Base-by-base conservation (phyloP, 768 basidiomycete genomes). In the Hydnum rufescens region DNA sequence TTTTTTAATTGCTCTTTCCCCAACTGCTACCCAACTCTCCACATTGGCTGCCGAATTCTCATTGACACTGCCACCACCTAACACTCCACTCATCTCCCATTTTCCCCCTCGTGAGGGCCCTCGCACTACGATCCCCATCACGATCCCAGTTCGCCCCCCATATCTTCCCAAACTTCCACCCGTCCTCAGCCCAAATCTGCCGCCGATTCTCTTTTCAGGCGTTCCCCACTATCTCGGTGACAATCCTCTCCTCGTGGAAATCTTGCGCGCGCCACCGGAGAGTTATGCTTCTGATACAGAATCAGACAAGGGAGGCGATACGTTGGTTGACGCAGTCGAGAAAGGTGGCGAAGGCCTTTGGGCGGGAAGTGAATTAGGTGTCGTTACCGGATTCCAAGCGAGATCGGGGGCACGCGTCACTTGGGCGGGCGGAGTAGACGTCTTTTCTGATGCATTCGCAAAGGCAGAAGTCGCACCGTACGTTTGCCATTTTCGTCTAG, bases 361-460 rank as follows among this genome's bases (percentile, higher is more conserved):
- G 77, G 84, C 84, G 0, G 93, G 93, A 4, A 76, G 75, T 55
- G 70, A 73, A 39, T 71, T 90, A 32, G 71, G 76, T 42, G 67
- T 95, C 26, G 87, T 90, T 26, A 81, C 82, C 4, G 92, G 87
- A 4, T 85, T 97, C 72, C 95, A 99, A 64, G 76, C 88, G 2
- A 66, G 71, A 22, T 75, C 75, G 54, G 85, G 82, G 57, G 80
- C 80, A 0, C 74, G 93, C 8, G 74, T 81, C 29, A 75, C 79
- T 3, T 93, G 86, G 68, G 71, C 80, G 3, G 93, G 93, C 3
- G 80, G 87, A 25, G 71, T 79, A 4, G 80, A 83, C 4, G 57
- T 90, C 51, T 80, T 97, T 65, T 77, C 74, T 26, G 82, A 99
- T 60, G 75, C 76, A 53, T 80, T 75, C 54, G 77, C 76, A 3